Evolutionary conservation across 176 grass and related monocot genomes (phyloP).

Genomic region (Carex parvula): DNA sequence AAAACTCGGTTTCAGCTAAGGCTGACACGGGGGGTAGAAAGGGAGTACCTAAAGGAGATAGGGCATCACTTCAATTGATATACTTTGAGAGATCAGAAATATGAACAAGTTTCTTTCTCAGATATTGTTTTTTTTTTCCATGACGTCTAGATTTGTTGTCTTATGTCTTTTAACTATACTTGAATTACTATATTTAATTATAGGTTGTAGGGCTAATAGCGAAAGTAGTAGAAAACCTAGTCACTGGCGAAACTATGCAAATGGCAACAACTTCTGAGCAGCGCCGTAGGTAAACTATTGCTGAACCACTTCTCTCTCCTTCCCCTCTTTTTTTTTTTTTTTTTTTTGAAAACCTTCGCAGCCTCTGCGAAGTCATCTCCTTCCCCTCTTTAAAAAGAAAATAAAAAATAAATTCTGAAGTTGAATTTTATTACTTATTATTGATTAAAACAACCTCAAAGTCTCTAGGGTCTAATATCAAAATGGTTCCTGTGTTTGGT

Average conservation of each 20-base stretch:
- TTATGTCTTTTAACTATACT: conserved; percentile 1
- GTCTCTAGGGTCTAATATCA: conserved; percentile 35
- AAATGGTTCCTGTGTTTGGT: conserved; percentile 11
- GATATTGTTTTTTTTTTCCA: neutral
- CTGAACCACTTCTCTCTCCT: neutral
- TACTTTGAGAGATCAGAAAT: neutral
- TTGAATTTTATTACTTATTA: neutral
- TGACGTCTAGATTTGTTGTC: conserved; percentile 8
- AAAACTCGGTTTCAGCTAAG: neutral
- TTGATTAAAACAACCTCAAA: conserved; percentile 3
- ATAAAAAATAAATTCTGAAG: neutral
- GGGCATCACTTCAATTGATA: neutral
- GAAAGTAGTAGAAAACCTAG: conserved; percentile 82
- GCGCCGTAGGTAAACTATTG: conserved; percentile 51
- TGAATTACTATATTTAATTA: conserved; percentile 26
- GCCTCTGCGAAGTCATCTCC: neutral
- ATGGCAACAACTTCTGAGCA: conserved; percentile 77
- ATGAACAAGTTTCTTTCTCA: neutral
- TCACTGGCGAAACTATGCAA: conserved; percentile 99
- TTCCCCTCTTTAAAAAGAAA: neutral
- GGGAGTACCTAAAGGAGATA: conserved; percentile 9
- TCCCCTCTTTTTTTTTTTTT: neutral
- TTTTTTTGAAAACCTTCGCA: too few relatives aligned
- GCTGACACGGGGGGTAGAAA: neutral
- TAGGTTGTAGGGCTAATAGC: conserved; percentile 91